A percentile compares a stretch with the other conserved stretches of the same genome.
Evolutionary conservation across 805 yeast species (phyloP).

Genomic region (Schwanniomyces sp.): DNA sequence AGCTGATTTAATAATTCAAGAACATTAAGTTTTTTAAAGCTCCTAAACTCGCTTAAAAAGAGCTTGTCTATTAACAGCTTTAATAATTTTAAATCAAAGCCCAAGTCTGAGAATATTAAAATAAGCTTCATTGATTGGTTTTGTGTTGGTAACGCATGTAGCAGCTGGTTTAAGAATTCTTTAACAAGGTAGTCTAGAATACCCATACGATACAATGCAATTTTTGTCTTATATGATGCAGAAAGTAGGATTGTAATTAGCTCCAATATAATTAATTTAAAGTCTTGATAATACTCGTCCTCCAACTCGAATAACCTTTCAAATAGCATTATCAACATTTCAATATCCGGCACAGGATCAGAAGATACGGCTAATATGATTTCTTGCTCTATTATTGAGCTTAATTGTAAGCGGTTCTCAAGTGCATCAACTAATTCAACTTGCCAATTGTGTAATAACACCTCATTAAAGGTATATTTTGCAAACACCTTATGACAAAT

Average conservation of each 20-base stretch:
- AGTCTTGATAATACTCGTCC: slow-evolving; percentile 23
- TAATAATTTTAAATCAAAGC: slow-evolving; percentile 25
- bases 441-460: slow-evolving; percentile 36
- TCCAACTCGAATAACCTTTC: slow-evolving; percentile 18
- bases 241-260: slow-evolving; percentile 20
- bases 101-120: slow-evolving; percentile 30
- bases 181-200: slow-evolving; percentile 21
- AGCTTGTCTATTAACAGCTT: slow-evolving; percentile 19
- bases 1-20: slow-evolving; percentile 22
- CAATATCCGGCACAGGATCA: slow-evolving; percentile 5
- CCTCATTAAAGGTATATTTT: slow-evolving; percentile 23
- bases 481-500: slow-evolving; percentile 22
- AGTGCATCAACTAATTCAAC: slow-evolving; percentile 28
- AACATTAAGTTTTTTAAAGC: slow-evolving; percentile 12
- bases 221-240: slow-evolving; percentile 20
- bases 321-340: slow-evolving; percentile 8
- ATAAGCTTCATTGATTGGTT: slow-evolving; percentile 23
- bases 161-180: slow-evolving; percentile 10
- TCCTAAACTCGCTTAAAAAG: slow-evolving; percentile 5
- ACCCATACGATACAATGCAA: slow-evolving; percentile 18
- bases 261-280: slow-evolving; percentile 29
- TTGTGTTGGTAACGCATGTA: slow-evolving; percentile 9
- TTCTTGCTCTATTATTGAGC: slow-evolving; percentile 23
- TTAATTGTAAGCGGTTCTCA: slow-evolving; percentile 17
- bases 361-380: slow-evolving; percentile 14